phyloP scores from a whole-genome alignment of 371 early-diverging fungal genomes.

The Coemansia sp. region DNA sequence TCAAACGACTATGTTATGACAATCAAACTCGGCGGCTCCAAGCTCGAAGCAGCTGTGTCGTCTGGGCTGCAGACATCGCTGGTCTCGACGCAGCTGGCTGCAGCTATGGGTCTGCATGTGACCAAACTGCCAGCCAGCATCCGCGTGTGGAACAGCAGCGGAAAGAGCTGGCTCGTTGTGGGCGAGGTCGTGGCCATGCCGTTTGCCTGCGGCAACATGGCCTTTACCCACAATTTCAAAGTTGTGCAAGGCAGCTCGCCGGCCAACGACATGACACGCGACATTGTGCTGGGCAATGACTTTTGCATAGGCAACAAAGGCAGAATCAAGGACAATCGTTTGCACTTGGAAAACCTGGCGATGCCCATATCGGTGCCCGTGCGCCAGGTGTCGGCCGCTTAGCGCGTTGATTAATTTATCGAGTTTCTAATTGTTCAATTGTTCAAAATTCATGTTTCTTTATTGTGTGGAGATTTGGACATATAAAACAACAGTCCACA shows the following conservation, averaged over 20 bases:
- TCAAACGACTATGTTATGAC: conserved; percentile 24
- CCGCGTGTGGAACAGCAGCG: conserved; percentile 43
- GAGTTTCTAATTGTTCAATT: neutral
- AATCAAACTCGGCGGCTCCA: conserved; percentile 27
- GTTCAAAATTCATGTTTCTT: neutral
- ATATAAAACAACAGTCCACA: neutral
- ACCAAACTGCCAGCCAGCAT: conserved; percentile 16
- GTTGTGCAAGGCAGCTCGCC: conserved; percentile 34
- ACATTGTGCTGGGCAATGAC: conserved; percentile 45
- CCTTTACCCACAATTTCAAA: conserved; percentile 45
- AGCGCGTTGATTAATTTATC: neutral
- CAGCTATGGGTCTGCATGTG: conserved; percentile 24
- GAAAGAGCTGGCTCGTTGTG: conserved; percentile 39
- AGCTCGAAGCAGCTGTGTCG: conserved; percentile 37
- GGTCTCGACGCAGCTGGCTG: conserved; percentile 37
- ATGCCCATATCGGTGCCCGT: conserved; percentile 44
- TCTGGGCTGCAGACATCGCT: conserved; percentile 43
- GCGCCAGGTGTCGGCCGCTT: conserved; percentile 30
- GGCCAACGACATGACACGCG: conserved; percentile 35
- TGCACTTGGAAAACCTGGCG: conserved; percentile 38
- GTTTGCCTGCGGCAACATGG: conserved; percentile 49
- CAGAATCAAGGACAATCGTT: conserved; percentile 44
- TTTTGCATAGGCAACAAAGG: conserved; percentile 48
- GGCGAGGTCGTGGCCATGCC: conserved; percentile 43
- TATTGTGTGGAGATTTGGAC: neutral